These are phyloP conservation scores for Ophiostoma ulmi DNA, from an alignment of 2,329 filamentous ascomycete genomes.

Conservation along the genomic window DNA sequence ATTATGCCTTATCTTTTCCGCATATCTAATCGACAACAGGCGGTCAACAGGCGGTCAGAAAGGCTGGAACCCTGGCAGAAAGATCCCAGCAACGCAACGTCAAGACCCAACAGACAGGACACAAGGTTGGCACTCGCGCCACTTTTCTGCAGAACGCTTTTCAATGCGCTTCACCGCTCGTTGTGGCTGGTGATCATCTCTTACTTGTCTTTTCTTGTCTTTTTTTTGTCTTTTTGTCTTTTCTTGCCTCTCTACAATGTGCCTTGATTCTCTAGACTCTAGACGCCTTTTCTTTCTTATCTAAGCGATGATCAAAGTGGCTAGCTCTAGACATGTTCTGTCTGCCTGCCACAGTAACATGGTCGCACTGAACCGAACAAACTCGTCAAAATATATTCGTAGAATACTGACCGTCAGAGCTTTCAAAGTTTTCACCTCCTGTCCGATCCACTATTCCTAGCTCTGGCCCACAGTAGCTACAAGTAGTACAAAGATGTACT, in stretches of 20 bases:
- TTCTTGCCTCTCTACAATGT: not conserved
- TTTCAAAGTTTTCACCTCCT: constrained; percentile 10
- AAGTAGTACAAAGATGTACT: not conserved
- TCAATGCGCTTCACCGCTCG: not conserved
- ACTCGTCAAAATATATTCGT: too few species aligned
- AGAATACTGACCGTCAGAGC: not conserved
- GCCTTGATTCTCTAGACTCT: not conserved
- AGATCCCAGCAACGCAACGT: constrained; percentile 13
- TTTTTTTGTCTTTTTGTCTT: not conserved
- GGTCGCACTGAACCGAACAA: not conserved
- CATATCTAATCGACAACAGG: not conserved
- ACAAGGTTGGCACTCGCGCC: constrained; percentile 1
- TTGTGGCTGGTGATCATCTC: constrained; percentile 11
- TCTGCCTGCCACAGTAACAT: not conserved
- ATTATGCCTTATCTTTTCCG: not conserved
- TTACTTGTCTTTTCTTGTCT: too few species aligned
- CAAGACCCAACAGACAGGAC: not conserved
- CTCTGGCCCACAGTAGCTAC: not conserved
- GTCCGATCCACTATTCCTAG: not conserved
- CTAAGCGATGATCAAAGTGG: not conserved
- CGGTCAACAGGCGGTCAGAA: not conserved
- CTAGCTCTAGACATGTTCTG: not conserved
- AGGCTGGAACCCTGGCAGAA: constrained; percentile 14
- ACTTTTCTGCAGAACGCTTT: not conserved
- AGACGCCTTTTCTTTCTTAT: not conserved